Base-by-base conservation (phyloP, 1,284 basidiomycete genomes). In the Ganoderma sinense region DNA sequence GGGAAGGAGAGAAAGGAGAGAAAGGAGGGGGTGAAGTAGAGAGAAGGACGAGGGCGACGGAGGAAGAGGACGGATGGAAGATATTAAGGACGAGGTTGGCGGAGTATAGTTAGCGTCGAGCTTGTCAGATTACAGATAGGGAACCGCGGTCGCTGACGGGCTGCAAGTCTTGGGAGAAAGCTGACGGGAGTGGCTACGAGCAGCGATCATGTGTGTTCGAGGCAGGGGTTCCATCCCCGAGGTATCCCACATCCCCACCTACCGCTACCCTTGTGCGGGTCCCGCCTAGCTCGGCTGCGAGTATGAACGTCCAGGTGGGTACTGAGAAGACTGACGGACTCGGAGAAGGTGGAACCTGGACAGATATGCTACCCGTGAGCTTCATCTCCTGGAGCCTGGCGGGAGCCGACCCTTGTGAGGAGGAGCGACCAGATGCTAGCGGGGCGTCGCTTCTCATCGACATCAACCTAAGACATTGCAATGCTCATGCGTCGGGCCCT, bases 121-220 rank as follows among this genome's bases (percentile, higher is more conserved):
- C 53, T 33, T 56, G 53, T 56, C 53, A 18, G 29, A 56, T 56
- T 33, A 13, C 53, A 33, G 31, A 56, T 56, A 56, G 53, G 53
- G 53, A 56, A 56, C 53, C 53, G 39, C 13, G 56, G 41, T 40
- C 26, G 41, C 29, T 36, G 65, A 29, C 65, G 65, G 65, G 58
- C 33, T 66, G 39, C 36, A 53, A 60, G 43, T 36, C 58, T 66
- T 66, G 65, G 65, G 65, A 66, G 65, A 66, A 61, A 66, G 58
- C 56, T 23, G 65, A 66, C 65, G 31, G 60, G 48, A 62, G 65
- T 40, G 59, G 65, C 40, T 45, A 58, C 40, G 41, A n/a, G 33
- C 61, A 29, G 40, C 31, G 61, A 67, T 63, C 66, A 63, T 63
- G 66, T 58, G 66, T 45, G 60, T 56, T 29, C n/a, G 43, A 26